phyloP scores from a whole-genome alignment of 352 stramenopile species.

The Discostella stelligera region DNA sequence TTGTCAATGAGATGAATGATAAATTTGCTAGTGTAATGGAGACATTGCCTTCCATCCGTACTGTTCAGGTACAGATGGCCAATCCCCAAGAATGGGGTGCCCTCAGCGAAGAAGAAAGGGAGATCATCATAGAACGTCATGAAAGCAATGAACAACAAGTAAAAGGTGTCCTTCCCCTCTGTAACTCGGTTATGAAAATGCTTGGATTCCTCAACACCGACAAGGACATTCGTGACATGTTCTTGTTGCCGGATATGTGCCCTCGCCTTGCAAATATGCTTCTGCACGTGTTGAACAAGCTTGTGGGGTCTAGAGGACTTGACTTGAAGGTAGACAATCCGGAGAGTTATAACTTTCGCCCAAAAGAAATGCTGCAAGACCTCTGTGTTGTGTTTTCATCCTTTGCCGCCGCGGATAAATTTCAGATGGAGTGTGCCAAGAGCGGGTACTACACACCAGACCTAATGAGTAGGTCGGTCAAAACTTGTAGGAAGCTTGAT shows the following conservation, averaged over 20 bases:
- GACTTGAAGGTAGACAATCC: conserved; percentile 97
- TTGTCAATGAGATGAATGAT: conserved; percentile 99
- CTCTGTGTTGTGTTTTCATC: conserved; percentile 93
- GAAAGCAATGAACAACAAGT: conserved; percentile 92
- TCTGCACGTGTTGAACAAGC: conserved; percentile 93
- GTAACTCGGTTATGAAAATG: conserved; percentile 98
- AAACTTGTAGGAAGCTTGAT: conserved; percentile 78
- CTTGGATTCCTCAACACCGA: conserved; percentile 95
- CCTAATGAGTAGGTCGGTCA: conserved; percentile 74
- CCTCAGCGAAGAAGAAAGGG: conserved; percentile 79
- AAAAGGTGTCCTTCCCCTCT: conserved; percentile 90
- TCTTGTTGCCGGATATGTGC: conserved; percentile 91
- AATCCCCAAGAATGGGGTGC: conserved; percentile 77
- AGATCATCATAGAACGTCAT: conserved; percentile 69
- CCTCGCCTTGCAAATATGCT: conserved; percentile 94
- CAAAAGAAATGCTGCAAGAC: conserved; percentile 95
- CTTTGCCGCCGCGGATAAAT: conserved; percentile 89
- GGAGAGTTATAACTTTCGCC: conserved; percentile 97
- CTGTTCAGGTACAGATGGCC: conserved; percentile 88
- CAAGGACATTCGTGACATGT: conserved; percentile 88
- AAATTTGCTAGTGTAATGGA: conserved; percentile 94
- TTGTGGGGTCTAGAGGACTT: conserved; percentile 90
- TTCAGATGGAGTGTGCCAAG: conserved; percentile 89
- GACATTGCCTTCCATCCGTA: conserved; percentile 93
- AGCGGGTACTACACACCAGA: conserved; percentile 85